phyloP scores from a whole-genome alignment of 2,329 filamentous ascomycete genomes.

The Clarireedia monteithiana region DNA sequence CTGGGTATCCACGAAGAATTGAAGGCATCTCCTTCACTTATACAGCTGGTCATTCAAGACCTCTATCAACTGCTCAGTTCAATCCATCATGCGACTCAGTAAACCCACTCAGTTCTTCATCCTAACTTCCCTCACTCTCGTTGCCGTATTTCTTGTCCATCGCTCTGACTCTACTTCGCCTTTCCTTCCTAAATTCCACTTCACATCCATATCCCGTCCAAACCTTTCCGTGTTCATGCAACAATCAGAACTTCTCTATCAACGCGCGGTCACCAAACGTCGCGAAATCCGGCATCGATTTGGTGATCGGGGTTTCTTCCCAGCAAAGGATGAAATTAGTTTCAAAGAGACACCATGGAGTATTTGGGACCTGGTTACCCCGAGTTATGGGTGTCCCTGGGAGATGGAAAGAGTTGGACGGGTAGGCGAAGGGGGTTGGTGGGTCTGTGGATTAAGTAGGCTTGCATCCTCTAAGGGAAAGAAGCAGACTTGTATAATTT shows the following conservation, averaged over 20 bases:
- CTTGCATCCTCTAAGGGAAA: conserved; percentile 25
- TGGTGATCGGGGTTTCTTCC: conserved; percentile 14
- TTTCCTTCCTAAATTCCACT: background rate
- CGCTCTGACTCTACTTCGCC: background rate
- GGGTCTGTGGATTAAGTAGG: conserved; percentile 35
- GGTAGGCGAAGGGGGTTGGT: conserved; percentile 36
- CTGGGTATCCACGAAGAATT: too few relatives aligned
- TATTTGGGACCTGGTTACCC: conserved; percentile 35
- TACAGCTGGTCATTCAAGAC: background rate
- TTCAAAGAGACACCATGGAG: conserved; percentile 28
- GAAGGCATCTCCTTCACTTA: too few relatives aligned
- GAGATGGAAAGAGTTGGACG: conserved; percentile 34
- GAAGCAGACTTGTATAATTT: background rate
- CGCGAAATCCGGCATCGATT: background rate
- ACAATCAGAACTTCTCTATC: background rate
- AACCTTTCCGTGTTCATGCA: conserved; percentile 2
- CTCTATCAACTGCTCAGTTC: background rate
- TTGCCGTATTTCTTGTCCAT: background rate
- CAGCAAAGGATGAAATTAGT: conserved; percentile 15
- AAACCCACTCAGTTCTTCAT: background rate
- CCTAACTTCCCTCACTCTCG: background rate
- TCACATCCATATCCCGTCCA: conserved; percentile 6
- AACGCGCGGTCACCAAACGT: background rate
- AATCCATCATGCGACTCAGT: background rate
- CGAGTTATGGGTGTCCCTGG: conserved; percentile 34